A percentile compares a stretch with the other conserved stretches of the same genome.
Conservation (phyloP, 1,139 yeast species). For the Blastobotrys capitulatus region DNA sequence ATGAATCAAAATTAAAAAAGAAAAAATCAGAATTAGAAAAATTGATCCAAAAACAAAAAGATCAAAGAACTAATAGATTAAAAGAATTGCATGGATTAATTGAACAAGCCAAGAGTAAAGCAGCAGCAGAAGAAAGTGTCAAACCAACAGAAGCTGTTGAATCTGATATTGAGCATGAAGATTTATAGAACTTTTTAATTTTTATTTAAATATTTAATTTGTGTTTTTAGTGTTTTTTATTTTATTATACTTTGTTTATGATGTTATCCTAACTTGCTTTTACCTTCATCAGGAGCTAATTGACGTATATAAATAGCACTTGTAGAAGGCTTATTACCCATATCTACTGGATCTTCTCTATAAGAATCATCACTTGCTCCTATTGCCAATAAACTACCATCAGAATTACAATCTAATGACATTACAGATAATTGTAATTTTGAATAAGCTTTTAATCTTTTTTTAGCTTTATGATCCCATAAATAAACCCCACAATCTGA, state of each 20-base stretch:
- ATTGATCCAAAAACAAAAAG: conserved; percentile 1
- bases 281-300: conserved; percentile 14
- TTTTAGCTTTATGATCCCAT: conserved; percentile 68
- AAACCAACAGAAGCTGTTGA: not conserved
- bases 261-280: conserved; percentile 3
- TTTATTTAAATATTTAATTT: not conserved
- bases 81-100: conserved; percentile 21
- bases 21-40: conserved; percentile 6
- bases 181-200: conserved; percentile 3
- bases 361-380: conserved; percentile 36
- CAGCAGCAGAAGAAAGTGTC: not conserved
- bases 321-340: conserved; percentile 19
- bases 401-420: conserved; percentile 36
- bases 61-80: not conserved
- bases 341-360: conserved; percentile 21
- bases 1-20: conserved; percentile 3
- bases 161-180: conserved; percentile 9
- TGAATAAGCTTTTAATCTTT: conserved; percentile 55
- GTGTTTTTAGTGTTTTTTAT: not conserved
- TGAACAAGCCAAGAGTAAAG: conserved; percentile 19
- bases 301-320: conserved; percentile 19
- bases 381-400: conserved; percentile 43
- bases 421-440: conserved; percentile 48
- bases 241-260: not conserved
- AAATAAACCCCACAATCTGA: conserved; percentile 70